These are phyloP conservation scores for Saccharomycopsis javanensis DNA, from an alignment of 805 yeast species.

Conservation along the genomic window DNA sequence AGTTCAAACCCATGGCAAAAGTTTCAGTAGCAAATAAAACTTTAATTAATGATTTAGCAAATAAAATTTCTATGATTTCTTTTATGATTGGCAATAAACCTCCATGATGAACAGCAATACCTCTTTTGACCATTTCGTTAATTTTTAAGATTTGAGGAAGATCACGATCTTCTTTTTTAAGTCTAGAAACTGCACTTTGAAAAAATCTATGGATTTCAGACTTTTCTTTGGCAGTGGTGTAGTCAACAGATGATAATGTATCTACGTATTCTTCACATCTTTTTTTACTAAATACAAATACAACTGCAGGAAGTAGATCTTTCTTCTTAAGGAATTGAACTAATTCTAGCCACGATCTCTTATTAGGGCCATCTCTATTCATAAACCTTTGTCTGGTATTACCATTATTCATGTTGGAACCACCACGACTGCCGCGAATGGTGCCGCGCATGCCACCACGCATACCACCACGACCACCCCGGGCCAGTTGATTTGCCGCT, in stretches of 20 bases:
- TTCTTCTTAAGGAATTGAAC: constrained; percentile 60
- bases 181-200: constrained; percentile 77
- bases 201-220: constrained; percentile 91
- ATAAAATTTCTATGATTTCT: constrained; percentile 85
- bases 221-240: constrained; percentile 75
- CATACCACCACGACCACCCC: constrained; percentile 26
- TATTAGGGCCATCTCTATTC: constrained; percentile 57
- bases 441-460: constrained; percentile 23
- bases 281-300: constrained; percentile 89
- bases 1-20: constrained; percentile 95
- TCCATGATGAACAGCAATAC: constrained; percentile 94
- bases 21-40: constrained; percentile 96
- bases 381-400: constrained; percentile 29
- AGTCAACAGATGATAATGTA: constrained; percentile 61
- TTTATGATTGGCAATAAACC: constrained; percentile 89
- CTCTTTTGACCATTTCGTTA: constrained; percentile 75
- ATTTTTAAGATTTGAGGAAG: constrained; percentile 83
- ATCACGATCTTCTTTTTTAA: constrained; percentile 85
- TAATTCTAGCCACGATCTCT: constrained; percentile 66
- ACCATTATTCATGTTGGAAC: constrained; percentile 19
- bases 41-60: constrained; percentile 77
- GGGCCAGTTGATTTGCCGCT: constrained; percentile 33
- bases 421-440: constrained; percentile 22
- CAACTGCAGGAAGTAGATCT: constrained; percentile 79
- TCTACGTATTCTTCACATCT: constrained; percentile 91